phyloP scores from a whole-genome alignment of 208 protist genomes.

The Wallacemonas sp. region DNA sequence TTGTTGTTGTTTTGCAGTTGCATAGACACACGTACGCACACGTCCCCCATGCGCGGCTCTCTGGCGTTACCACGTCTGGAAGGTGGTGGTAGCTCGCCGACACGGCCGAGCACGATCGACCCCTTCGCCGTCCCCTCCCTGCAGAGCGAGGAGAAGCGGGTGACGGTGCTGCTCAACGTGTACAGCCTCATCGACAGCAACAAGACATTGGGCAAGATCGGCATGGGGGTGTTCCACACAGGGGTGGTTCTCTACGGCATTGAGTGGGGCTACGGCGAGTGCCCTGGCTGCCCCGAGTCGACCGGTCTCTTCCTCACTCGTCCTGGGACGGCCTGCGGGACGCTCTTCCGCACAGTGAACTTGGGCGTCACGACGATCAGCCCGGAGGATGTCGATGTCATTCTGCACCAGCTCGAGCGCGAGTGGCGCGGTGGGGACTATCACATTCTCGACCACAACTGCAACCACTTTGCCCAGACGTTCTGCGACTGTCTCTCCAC shows the following conservation, averaged over 20 bases:
- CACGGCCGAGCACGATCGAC: background rate
- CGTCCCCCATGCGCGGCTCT: background rate
- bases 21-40: too few relatives aligned
- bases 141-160: slow-evolving; percentile 31
- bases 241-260: slow-evolving; percentile 90
- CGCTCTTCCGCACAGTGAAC: slow-evolving; percentile 62
- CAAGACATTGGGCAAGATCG: slow-evolving; percentile 62
- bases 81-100: background rate
- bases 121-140: slow-evolving; percentile 28
- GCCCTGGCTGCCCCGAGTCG: slow-evolving; percentile 49
- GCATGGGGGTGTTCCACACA: slow-evolving; percentile 87
- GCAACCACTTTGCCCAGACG: slow-evolving; percentile 89
- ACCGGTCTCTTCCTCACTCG: slow-evolving; percentile 81
- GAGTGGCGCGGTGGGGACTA: slow-evolving; percentile 88
- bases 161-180: slow-evolving; percentile 74
- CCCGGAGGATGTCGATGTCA: slow-evolving; percentile 82
- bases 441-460: slow-evolving; percentile 91
- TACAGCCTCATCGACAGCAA: slow-evolving; percentile 83
- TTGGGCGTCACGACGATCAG: slow-evolving; percentile 78
- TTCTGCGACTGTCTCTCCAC: slow-evolving; percentile 84
- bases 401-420: slow-evolving; percentile 83
- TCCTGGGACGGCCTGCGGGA: slow-evolving; percentile 68
- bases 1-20: background rate
- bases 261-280: slow-evolving; percentile 91
- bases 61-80: background rate